Evolutionary conservation across 1,139 yeast genomes (phyloP), one percentile per base, ranked within the genome.

Genomic region (Blastobotrys niveus): DNA sequence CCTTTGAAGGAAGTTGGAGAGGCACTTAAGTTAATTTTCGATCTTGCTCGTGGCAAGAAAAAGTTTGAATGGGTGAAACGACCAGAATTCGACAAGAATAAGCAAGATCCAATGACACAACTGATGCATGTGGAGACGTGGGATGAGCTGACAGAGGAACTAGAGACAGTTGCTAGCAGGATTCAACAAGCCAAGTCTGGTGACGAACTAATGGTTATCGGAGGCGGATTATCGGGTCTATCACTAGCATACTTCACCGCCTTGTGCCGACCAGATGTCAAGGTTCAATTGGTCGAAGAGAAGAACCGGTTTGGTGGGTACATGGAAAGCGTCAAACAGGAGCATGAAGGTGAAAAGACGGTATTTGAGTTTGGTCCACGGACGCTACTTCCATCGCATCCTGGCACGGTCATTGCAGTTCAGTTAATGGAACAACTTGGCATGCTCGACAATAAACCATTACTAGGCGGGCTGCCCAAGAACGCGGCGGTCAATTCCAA

Each of bases 151-250:
- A 39, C 49, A 5, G 53, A 54, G 15, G 51, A 55, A 35, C 41
- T 61, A 52, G 68, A 60, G 46, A 43, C 53, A 8, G 35, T 43
- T 37, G 36, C 58, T 43, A 42, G 63, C 46, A 21, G 64, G 45
- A 45, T 65, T 15, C 57, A 55, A 29, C 54, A 60, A 24, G 41
- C 65, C 27, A 43, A 52, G 15, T 31, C 46, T 2, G 58, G 59
- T 10, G 63, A 59, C 12, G 52, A 53, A 12, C 48, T 65, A 24
- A 55, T 56, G 1, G 59, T 89, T 0, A 60, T 87, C 2, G 98
- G 98, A 0, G 84, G 85, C 0, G 98, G 98, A 0, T 74, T 89
- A 2, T 82, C 95, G 1, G 97, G 97, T 0, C 70, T 91, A 3
- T 70, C 91, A 1, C 80, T 77, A 55, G 82, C 93, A 0, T 88